phyloP scores from a whole-genome alignment of 1,284 basidiomycete genomes.

The Waitea zeae region DNA sequence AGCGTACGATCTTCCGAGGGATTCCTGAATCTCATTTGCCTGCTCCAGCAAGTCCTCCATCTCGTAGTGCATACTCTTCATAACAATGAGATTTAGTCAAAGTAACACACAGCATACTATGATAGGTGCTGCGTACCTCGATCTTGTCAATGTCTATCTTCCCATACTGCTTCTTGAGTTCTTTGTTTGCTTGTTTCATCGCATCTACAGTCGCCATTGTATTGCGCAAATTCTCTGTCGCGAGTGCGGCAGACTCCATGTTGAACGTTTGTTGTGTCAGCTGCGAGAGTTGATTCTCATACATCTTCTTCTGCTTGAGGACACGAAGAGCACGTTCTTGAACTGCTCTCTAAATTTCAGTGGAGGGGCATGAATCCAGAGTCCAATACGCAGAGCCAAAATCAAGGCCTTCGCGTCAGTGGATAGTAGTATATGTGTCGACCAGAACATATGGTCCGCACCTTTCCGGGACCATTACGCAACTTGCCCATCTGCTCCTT shows the following conservation, averaged over 20 bases:
- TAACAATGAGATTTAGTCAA: neutral
- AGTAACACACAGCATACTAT: neutral
- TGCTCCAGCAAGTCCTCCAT: constrained; percentile 98
- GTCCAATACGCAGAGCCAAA: neutral
- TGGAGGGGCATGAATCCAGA: constrained; percentile 1
- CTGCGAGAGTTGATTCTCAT: constrained; percentile 85
- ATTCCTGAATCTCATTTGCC: constrained; percentile 96
- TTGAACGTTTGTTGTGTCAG: constrained; percentile 95
- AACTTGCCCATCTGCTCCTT: constrained; percentile 96
- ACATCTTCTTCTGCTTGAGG: constrained; percentile 92
- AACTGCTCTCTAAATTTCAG: constrained; percentile 59
- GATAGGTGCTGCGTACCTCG: constrained; percentile 42
- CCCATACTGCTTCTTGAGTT: constrained; percentile 93
- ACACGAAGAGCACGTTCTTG: constrained; percentile 91
- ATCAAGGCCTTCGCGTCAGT: neutral
- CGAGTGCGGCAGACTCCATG: constrained; percentile 94
- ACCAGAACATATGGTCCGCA: constrained; percentile 16
- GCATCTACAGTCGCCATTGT: constrained; percentile 99
- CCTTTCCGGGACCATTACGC: constrained; percentile 91
- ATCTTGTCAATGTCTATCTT: constrained; percentile 98
- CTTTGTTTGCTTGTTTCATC: constrained; percentile 96
- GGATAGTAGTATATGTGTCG: neutral
- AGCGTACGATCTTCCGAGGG: constrained; percentile 83
- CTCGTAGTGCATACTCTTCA: constrained; percentile 82
- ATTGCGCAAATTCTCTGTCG: constrained; percentile 94